These are phyloP conservation scores for Backusella liffmaniae DNA, from an alignment of 192 early-diverging fungal genomes.

Conservation along the genomic window DNA sequence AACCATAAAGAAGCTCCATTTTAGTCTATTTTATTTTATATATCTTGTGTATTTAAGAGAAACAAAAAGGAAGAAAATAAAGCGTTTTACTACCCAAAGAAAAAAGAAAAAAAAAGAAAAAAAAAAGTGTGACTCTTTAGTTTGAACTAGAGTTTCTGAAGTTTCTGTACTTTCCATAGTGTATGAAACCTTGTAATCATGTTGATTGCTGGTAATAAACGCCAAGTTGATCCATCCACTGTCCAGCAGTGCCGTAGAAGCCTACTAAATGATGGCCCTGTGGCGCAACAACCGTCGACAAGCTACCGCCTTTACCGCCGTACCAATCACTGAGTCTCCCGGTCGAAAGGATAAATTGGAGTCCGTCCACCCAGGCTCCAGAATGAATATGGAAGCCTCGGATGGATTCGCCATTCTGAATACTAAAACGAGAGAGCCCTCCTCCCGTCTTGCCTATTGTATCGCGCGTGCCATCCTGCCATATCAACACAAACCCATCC, in stretches of 20 bases:
- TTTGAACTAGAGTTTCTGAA: not conserved
- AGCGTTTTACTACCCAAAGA: not conserved
- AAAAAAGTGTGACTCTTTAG: not conserved
- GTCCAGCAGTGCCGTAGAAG: slow-evolving; percentile 50
- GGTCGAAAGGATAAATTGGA: slow-evolving; percentile 51
- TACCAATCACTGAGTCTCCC: slow-evolving; percentile 55
- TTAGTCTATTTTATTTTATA: too few relatives aligned
- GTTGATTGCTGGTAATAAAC: slow-evolving; percentile 40
- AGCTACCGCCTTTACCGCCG: slow-evolving; percentile 52
- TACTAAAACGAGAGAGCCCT: slow-evolving; percentile 25
- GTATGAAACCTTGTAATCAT: not conserved
- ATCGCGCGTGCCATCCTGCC: slow-evolving; percentile 42
- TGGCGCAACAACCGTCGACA: slow-evolving; percentile 46
- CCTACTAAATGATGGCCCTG: slow-evolving; percentile 53
- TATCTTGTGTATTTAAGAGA: too few relatives aligned
- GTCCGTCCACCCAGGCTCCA: slow-evolving; percentile 62
- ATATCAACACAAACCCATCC: slow-evolving; percentile 49
- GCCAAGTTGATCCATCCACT: slow-evolving; percentile 55
- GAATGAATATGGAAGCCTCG: slow-evolving; percentile 43
- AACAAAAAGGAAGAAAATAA: not conserved
- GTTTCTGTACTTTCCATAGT: not conserved
- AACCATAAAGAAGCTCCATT: slow-evolving; percentile 33
- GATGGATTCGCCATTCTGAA: slow-evolving; percentile 50
- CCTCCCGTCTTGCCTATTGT: slow-evolving; percentile 46
- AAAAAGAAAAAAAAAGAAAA: not conserved